Evolutionary conservation across 306 rosid species (phyloP).

Genomic region (Cyamopsis tetragonoloba): DNA sequence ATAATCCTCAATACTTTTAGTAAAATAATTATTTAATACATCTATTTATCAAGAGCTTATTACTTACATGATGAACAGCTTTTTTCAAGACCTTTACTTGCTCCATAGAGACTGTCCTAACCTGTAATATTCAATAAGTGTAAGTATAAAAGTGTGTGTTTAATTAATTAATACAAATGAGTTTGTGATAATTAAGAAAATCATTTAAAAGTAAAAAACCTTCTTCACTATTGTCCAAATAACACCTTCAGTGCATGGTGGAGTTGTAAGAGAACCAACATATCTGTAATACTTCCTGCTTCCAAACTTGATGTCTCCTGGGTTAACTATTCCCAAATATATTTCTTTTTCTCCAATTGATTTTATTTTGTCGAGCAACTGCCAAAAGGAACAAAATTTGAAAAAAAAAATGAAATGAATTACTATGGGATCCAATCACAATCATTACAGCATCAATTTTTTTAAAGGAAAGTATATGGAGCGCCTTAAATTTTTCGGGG

Average conservation of each 20-base stretch:
- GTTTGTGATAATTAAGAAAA: not conserved
- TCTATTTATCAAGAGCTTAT: not conserved
- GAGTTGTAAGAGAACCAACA: slow-evolving; percentile 69
- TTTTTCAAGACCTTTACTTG: slow-evolving; percentile 49
- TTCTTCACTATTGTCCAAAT: slow-evolving; percentile 59
- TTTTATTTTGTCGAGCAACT: slow-evolving; percentile 45
- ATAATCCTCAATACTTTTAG: not conserved
- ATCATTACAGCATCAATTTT: not conserved
- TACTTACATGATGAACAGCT: slow-evolving; percentile 59
- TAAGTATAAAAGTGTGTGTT: not conserved
- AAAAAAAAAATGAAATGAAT: not conserved
- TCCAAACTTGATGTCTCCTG: slow-evolving; percentile 50
- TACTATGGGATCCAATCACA: not conserved
- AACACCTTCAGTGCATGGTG: slow-evolving; percentile 82
- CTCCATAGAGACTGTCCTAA: slow-evolving; percentile 58
- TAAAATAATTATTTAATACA: not conserved
- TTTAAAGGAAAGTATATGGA: too few relatives aligned
- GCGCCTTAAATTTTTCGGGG: too few relatives aligned
- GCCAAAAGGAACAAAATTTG: not conserved
- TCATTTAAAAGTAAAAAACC: slow-evolving; percentile 32
- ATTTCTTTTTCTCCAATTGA: slow-evolving; percentile 32
- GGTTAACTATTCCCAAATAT: slow-evolving; percentile 53
- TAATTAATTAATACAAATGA: not conserved
- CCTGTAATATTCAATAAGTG: slow-evolving; percentile 32
- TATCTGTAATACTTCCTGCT: slow-evolving; percentile 69